phyloP scores from a whole-genome alignment of 1,284 basidiomycete species.

The Ceratobasidium papillatum region DNA sequence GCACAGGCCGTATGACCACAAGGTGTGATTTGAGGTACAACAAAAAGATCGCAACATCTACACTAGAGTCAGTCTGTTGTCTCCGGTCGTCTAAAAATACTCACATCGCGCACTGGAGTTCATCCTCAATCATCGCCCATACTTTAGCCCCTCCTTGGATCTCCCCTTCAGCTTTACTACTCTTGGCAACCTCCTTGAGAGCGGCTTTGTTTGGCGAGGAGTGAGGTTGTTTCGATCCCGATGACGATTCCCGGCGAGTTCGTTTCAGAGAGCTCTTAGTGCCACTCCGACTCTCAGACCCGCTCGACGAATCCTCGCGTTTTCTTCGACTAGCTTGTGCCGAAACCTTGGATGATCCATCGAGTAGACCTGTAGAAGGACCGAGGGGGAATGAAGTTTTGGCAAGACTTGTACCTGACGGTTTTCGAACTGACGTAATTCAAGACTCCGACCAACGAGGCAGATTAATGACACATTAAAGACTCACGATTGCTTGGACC shows the following conservation, averaged over 20 bases:
- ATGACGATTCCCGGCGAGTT: not conserved
- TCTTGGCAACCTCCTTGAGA: not conserved
- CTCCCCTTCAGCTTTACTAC: not conserved
- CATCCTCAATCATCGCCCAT: constrained; percentile 15
- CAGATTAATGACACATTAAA: not conserved
- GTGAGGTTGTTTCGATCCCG: not conserved
- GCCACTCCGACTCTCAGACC: not conserved
- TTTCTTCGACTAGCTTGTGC: not conserved
- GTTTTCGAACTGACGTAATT: not conserved
- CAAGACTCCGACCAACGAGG: not conserved
- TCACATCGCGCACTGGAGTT: constrained; percentile 21
- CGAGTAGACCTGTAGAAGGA: constrained; percentile 6
- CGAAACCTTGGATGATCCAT: not conserved
- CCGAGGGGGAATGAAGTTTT: not conserved
- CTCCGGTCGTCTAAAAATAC: not conserved
- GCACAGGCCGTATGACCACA: constrained; percentile 37
- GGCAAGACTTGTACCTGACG: not conserved
- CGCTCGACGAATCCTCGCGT: not conserved
- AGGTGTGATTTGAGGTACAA: constrained; percentile 26
- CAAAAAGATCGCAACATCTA: constrained; percentile 28
- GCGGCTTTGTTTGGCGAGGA: not conserved
- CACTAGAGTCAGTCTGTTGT: not conserved
- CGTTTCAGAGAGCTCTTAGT: not conserved
- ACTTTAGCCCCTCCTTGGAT: constrained; percentile 1
- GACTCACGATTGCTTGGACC: not conserved